Evolutionary conservation across 768 basidiomycete genomes (phyloP).

Genomic region (Leccinellum albellum): DNA sequence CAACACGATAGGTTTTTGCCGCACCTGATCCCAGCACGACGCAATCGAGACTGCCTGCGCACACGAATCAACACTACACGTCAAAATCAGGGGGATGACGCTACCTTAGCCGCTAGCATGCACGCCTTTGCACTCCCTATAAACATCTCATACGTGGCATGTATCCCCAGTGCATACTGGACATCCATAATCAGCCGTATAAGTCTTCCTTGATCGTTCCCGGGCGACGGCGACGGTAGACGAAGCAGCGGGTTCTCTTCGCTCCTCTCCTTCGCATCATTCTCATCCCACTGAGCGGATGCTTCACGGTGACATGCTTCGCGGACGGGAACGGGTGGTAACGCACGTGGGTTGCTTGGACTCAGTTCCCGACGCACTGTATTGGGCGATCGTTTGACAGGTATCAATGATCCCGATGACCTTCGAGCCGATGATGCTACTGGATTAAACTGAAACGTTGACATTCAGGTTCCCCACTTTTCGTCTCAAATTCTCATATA

Average conservation of each 20-base stretch:
- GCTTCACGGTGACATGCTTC: slow-evolving; percentile 6
- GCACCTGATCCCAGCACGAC: slow-evolving; percentile 21
- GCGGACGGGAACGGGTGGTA: slow-evolving; percentile 12
- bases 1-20: slow-evolving; percentile 24
- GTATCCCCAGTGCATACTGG: slow-evolving; percentile 5
- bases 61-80: background rate
- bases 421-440: slow-evolving; percentile 1
- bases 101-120: slow-evolving; percentile 36
- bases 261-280: background rate
- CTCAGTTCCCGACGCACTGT: slow-evolving; percentile 12
- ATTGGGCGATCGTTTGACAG: slow-evolving; percentile 16
- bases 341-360: slow-evolving; percentile 7
- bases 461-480: background rate
- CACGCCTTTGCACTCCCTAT: slow-evolving; percentile 34
- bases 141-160: slow-evolving; percentile 17
- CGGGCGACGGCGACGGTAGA: slow-evolving; percentile 9
- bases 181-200: background rate
- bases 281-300: background rate
- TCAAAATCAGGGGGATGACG: background rate
- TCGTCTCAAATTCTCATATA: slow-evolving; percentile 5
- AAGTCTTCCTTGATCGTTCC: background rate
- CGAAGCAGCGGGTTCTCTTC: slow-evolving; percentile 17
- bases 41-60: slow-evolving; percentile 24
- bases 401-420: slow-evolving; percentile 21
- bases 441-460: slow-evolving; percentile 30